Evolutionary conservation across 192 early-diverging fungal species (phyloP).

Genomic region (Gaertneriomyces semiglobifer): DNA sequence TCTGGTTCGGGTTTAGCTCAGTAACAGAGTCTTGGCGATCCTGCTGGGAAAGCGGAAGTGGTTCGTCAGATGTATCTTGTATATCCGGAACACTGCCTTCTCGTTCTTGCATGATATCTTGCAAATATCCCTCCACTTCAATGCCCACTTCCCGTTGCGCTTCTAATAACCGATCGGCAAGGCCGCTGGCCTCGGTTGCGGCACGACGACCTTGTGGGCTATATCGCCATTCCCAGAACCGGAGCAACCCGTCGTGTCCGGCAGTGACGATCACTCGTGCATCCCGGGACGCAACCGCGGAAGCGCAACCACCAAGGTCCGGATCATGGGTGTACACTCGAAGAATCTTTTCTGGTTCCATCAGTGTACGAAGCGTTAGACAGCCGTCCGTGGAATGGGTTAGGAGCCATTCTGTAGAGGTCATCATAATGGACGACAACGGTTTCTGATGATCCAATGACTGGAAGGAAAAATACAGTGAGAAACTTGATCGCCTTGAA

Average conservation of each 20-base stretch:
- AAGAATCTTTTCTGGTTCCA: conserved; percentile 47
- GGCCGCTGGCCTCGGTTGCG: conserved; percentile 35
- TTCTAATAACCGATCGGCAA: conserved; percentile 29
- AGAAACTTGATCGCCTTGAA: background rate
- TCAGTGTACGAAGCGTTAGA: conserved; percentile 43
- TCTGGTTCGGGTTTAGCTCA: too few relatives aligned
- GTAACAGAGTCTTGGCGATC: too few relatives aligned
- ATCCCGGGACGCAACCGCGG: conserved; percentile 37
- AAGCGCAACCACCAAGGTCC: conserved; percentile 36
- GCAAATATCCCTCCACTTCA: background rate
- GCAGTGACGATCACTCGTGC: conserved; percentile 33
- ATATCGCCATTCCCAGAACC: conserved; percentile 50
- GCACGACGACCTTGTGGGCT: conserved; percentile 38
- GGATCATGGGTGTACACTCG: conserved; percentile 47
- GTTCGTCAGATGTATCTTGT: too few relatives aligned
- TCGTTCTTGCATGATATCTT: too few relatives aligned
- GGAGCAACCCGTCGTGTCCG: conserved; percentile 43
- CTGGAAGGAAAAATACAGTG: conserved; percentile 11
- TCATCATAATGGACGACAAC: conserved; percentile 15
- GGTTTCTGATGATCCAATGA: conserved; percentile 40
- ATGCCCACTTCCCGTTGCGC: conserved; percentile 10
- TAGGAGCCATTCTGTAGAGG: conserved; percentile 43
- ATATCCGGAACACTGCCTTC: too few relatives aligned
- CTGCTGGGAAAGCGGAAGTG: too few relatives aligned
- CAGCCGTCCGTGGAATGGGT: conserved; percentile 43